Evolutionary conservation across 768 basidiomycete species (phyloP).

Genomic region (Phanerodontia chrysosporium): DNA sequence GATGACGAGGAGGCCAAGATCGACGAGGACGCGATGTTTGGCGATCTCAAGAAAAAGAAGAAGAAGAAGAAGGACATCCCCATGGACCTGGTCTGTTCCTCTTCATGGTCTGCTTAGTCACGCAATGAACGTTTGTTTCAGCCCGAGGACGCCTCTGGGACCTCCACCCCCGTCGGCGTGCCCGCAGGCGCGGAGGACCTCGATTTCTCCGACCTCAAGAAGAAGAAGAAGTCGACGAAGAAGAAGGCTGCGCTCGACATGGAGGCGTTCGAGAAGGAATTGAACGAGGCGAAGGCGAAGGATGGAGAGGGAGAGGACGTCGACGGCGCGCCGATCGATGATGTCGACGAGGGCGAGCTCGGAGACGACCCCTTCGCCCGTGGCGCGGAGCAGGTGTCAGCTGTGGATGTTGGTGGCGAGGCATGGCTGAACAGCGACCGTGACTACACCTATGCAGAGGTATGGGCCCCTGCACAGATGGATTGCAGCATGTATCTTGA

Average conservation of each 20-base stretch:
- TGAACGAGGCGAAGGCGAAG: slow-evolving; percentile 68
- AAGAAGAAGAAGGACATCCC: slow-evolving; percentile 86
- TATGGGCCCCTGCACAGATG: slow-evolving; percentile 26
- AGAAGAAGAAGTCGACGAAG: slow-evolving; percentile 89
- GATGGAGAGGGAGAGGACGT: slow-evolving; percentile 49
- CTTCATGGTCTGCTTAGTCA: background rate
- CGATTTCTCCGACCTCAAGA: slow-evolving; percentile 95
- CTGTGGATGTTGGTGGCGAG: slow-evolving; percentile 70
- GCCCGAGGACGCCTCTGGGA: slow-evolving; percentile 62
- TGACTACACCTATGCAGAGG: slow-evolving; percentile 96
- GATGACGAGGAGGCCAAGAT: slow-evolving; percentile 46
- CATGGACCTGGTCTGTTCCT: slow-evolving; percentile 62
- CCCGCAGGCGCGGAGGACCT: slow-evolving; percentile 59
- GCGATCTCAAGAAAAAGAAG: slow-evolving; percentile 78
- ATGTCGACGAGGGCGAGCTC: slow-evolving; percentile 77
- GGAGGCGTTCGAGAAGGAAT: slow-evolving; percentile 92
- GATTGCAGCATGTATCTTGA: background rate
- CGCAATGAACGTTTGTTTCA: slow-evolving; percentile 20
- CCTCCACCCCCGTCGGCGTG: slow-evolving; percentile 48
- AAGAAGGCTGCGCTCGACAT: slow-evolving; percentile 89
- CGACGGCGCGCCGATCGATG: slow-evolving; percentile 60
- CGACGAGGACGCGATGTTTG: slow-evolving; percentile 83
- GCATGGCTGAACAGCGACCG: slow-evolving; percentile 91
- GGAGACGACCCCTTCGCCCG: slow-evolving; percentile 86
- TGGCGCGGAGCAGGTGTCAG: slow-evolving; percentile 32